Base-by-base conservation (phyloP, 2,329 filamentous ascomycete species). In the Hypoxylon sp. region DNA sequence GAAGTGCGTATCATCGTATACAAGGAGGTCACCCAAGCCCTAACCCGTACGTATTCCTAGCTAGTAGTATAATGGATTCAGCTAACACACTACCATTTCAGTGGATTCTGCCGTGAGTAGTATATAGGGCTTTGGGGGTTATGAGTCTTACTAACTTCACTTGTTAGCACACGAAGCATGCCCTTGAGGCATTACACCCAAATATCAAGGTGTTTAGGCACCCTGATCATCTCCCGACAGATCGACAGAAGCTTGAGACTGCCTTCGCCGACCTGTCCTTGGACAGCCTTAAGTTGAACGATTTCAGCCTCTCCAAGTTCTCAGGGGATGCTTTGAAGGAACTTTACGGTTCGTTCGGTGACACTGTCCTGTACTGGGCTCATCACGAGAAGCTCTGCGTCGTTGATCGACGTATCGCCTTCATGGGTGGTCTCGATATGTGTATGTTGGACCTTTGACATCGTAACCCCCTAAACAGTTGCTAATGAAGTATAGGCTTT, bases 371-470 rank as follows among this genome's bases (percentile, higher is more conserved):
- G 0, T 97, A 93, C 81, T 97, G 94, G 94, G 93, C 94, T 2
- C 94, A 97, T 75, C 94, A 97, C 74, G 94, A 98, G 81, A 98
- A 98, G 81, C 86, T 97, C 0, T 93, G 93, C 73, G 78, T 97
- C 1, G 82, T 98, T 14, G 94, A 98, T 78, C 89, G 91, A n/a
- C 85, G 85, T 8, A 84, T 91, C 62, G 94, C 91, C 1, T 97
- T 98, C 77, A 97, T 97, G 94, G 94, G 94, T 54, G 95, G 94
- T 20, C 83, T 97, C 1, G 94, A 97, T 80, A 85, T 97, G 75
- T 97, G 88, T 87, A 81, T 66, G 83, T 72, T 5, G 20, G 1
- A 46, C n/a, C 27, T 17, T 35, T 27, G 11, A 42, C 17, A 13
- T 50, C 56, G 44, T 30, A 31, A 22, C 6, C 42, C 54, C 42